Percentiles rank a stretch among this genome's conserved stretches.
Evolutionary conservation across 768 basidiomycete genomes (phyloP).

Genomic region (Phaeolepiota aurea): DNA sequence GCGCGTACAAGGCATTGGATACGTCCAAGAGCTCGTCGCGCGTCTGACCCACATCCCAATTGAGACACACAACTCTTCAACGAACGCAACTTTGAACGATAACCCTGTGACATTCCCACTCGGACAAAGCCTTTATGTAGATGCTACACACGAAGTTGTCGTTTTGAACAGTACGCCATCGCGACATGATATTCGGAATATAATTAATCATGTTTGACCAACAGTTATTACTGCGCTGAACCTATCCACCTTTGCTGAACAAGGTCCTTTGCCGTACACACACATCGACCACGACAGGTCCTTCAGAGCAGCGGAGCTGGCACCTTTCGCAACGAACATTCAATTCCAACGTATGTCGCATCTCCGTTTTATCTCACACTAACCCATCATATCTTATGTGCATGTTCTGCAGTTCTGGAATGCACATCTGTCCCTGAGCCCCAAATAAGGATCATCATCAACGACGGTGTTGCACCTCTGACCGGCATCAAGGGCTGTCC

Average conservation of each 20-base stretch:
- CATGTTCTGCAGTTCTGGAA: slow-evolving; percentile 41
- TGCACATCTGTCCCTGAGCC: slow-evolving; percentile 41
- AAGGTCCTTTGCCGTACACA: slow-evolving; percentile 69
- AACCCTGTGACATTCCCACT: slow-evolving; percentile 65
- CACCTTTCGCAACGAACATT: slow-evolving; percentile 84
- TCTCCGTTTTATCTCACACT: neutral
- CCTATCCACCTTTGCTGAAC: slow-evolving; percentile 59
- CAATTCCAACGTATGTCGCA: slow-evolving; percentile 71
- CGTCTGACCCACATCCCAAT: slow-evolving; percentile 76
- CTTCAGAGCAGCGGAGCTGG: slow-evolving; percentile 69
- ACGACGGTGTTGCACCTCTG: slow-evolving; percentile 81
- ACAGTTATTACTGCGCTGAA: slow-evolving; percentile 81
- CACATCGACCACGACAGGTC: slow-evolving; percentile 59
- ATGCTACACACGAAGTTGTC: slow-evolving; percentile 90
- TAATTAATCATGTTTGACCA: slow-evolving; percentile 3
- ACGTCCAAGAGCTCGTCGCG: slow-evolving; percentile 75
- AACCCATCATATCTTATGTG: slow-evolving; percentile 9
- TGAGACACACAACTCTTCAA: slow-evolving; percentile 65
- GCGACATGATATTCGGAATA: neutral
- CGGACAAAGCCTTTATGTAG: slow-evolving; percentile 68
- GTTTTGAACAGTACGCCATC: slow-evolving; percentile 62
- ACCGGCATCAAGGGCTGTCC: slow-evolving; percentile 72
- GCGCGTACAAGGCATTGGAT: slow-evolving; percentile 71
- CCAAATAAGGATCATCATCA: slow-evolving; percentile 79
- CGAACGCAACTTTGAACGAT: slow-evolving; percentile 75